A percentile compares a stretch with the other conserved stretches of the same genome.
These are phyloP conservation scores for Boletellus emodensis DNA, from an alignment of 768 basidiomycete species.

Conservation along the genomic window DNA sequence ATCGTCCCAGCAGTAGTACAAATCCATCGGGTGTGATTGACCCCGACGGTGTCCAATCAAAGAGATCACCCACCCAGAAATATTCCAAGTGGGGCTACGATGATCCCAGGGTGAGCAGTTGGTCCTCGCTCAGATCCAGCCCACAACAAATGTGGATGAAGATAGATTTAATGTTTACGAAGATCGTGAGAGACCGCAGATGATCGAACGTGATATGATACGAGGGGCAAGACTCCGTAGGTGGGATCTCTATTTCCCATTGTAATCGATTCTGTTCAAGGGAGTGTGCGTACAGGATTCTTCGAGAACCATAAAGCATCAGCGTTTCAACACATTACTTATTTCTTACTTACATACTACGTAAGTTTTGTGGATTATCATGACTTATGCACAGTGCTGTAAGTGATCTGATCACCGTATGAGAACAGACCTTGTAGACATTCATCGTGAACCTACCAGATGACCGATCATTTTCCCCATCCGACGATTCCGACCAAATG, in stretches of 20 bases:
- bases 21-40: slow-evolving; percentile 12
- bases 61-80: not conserved
- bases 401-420: no score
- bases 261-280: not conserved
- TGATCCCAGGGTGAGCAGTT: slow-evolving; percentile 12
- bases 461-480: not conserved
- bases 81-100: slow-evolving; percentile 7
- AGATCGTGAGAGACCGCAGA: slow-evolving; percentile 4
- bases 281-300: not conserved
- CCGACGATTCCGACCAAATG: slow-evolving; percentile 2
- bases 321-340: no score
- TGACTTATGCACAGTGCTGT: no score
- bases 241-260: not conserved
- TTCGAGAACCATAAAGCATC: slow-evolving; percentile 3
- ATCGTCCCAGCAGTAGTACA: slow-evolving; percentile 10
- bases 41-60: slow-evolving; percentile 4
- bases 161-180: slow-evolving; percentile 4
- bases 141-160: not conserved
- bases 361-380: no score
- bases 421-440: no score
- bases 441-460: no score
- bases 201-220: slow-evolving; percentile 1
- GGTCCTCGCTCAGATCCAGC: slow-evolving; percentile 4
- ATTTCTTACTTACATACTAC: no score
- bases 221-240: not conserved